phyloP scores from a whole-genome alignment of 768 basidiomycete species.

The Tulasnella sp. region DNA sequence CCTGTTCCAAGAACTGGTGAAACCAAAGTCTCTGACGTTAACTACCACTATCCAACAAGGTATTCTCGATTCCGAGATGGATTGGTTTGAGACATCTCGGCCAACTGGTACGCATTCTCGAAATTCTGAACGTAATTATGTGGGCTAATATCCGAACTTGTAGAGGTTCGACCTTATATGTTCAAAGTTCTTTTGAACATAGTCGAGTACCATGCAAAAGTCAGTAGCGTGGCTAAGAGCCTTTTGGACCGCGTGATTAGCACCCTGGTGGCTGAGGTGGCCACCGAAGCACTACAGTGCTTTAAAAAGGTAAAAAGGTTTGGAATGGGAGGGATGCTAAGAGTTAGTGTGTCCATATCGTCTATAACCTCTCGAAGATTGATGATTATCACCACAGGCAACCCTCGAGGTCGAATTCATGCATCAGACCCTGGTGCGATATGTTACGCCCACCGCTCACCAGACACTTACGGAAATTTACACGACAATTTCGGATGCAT shows the following conservation, averaged over 20 bases:
- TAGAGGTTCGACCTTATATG: slow-evolving; percentile 91
- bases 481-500: slow-evolving; percentile 87
- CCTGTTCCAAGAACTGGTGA: slow-evolving; percentile 78
- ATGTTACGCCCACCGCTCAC: slow-evolving; percentile 69
- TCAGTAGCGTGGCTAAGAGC: slow-evolving; percentile 63
- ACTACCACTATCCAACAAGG: slow-evolving; percentile 60
- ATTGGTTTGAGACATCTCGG: slow-evolving; percentile 90
- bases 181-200: slow-evolving; percentile 77
- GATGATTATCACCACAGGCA: slow-evolving; percentile 40
- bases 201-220: slow-evolving; percentile 84
- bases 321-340: slow-evolving; percentile 97
- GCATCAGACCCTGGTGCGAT: slow-evolving; percentile 86
- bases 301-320: slow-evolving; percentile 85
- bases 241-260: slow-evolving; percentile 74
- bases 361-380: background rate
- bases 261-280: slow-evolving; percentile 67
- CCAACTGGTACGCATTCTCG: slow-evolving; percentile 54
- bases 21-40: slow-evolving; percentile 61
- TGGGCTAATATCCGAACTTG: background rate
- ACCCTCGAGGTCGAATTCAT: slow-evolving; percentile 98
- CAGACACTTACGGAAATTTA: slow-evolving; percentile 84
- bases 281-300: slow-evolving; percentile 67
- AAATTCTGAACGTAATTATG: background rate
- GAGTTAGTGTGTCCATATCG: slow-evolving; percentile 39
- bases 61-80: slow-evolving; percentile 65